Evolutionary conservation across 805 yeast species (phyloP).

Genomic region (Candida maltosa): DNA sequence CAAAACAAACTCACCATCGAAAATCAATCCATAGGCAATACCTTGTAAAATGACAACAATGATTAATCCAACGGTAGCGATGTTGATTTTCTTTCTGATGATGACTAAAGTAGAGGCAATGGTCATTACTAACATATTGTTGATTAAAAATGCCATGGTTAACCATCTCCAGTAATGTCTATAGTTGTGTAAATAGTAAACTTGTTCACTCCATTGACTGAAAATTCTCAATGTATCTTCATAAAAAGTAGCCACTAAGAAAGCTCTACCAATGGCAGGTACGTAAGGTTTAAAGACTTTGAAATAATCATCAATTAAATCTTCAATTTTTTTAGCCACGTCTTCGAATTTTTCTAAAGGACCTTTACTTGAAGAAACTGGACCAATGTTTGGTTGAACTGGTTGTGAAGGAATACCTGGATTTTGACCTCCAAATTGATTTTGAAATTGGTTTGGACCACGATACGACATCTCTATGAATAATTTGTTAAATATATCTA

Average conservation of each 20-base stretch:
- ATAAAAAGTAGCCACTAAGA: slow-evolving; percentile 89
- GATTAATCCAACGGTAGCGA: slow-evolving; percentile 68
- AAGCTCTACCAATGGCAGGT: slow-evolving; percentile 83
- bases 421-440: slow-evolving; percentile 22
- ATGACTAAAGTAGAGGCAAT: slow-evolving; percentile 70
- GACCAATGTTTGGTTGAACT: slow-evolving; percentile 24
- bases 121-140: slow-evolving; percentile 68
- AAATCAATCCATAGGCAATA: slow-evolving; percentile 78
- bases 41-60: slow-evolving; percentile 81
- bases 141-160: slow-evolving; percentile 64
- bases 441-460: slow-evolving; percentile 42
- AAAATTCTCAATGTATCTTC: slow-evolving; percentile 85
- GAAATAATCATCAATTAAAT: slow-evolving; percentile 46
- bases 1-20: slow-evolving; percentile 76
- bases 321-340: slow-evolving; percentile 53
- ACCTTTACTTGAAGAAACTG: slow-evolving; percentile 25
- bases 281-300: slow-evolving; percentile 65
- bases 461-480: slow-evolving; percentile 47
- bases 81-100: slow-evolving; percentile 60
- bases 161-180: slow-evolving; percentile 77
- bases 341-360: slow-evolving; percentile 44
- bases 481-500: no score
- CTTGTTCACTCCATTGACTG: slow-evolving; percentile 90
- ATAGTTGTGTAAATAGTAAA: slow-evolving; percentile 74
- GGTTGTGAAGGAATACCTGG: slow-evolving; percentile 11